phyloP scores from a whole-genome alignment of 1,139 yeast species.

The Yamadazyma triangularis region DNA sequence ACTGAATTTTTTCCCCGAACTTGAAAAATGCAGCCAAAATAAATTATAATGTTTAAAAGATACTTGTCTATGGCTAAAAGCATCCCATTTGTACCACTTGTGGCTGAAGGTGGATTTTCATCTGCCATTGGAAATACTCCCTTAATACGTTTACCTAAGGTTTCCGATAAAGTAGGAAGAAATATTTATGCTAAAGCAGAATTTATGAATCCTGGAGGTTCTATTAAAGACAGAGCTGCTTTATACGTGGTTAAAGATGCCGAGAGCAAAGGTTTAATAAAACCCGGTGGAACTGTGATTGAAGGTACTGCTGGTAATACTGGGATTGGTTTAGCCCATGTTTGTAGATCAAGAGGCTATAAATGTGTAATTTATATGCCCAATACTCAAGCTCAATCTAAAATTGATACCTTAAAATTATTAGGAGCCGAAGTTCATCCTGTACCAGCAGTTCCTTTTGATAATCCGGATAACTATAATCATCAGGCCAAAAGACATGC shows the following conservation, averaged over 20 bases:
- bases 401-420: conserved; percentile 65
- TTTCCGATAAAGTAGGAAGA: conserved; percentile 62
- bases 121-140: conserved; percentile 91
- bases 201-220: conserved; percentile 92
- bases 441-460: conserved; percentile 83
- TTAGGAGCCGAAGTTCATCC: conserved; percentile 86
- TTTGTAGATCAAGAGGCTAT: conserved; percentile 79
- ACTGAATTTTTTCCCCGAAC: too few species aligned
- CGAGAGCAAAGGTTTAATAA: conserved; percentile 60
- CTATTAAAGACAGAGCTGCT: conserved; percentile 91
- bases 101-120: conserved; percentile 58
- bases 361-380: conserved; percentile 88
- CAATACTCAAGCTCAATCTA: conserved; percentile 74
- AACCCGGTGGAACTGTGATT: conserved; percentile 59
- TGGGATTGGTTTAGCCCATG: conserved; percentile 87
- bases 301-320: conserved; percentile 65
- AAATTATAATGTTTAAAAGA: conserved; percentile 8
- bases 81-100: conserved; percentile 56
- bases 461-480: conserved; percentile 78
- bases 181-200: conserved; percentile 88
- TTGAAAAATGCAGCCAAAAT: too few species aligned
- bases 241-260: conserved; percentile 74
- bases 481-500: conserved; percentile 86
- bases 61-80: conserved; percentile 6
- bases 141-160: conserved; percentile 56